Percentiles rank a stretch among this genome's conserved stretches.
Conservation (phyloP, 805 yeast species). For the Candida krabiensis region DNA sequence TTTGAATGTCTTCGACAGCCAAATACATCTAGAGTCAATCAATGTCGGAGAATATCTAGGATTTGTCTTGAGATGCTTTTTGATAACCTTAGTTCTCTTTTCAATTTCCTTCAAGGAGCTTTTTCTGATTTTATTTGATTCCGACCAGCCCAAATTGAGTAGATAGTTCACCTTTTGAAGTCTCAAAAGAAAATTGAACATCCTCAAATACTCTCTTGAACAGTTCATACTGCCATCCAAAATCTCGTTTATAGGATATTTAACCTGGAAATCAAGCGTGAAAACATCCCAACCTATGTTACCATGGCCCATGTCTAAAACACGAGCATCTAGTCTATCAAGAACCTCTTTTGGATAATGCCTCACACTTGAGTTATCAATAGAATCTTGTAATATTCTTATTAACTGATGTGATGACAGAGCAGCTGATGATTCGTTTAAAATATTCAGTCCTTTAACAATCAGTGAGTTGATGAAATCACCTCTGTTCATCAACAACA, state of each 20-base stretch:
- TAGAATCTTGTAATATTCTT: conserved; percentile 62
- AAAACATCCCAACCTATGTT: conserved; percentile 89
- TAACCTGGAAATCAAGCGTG: conserved; percentile 71
- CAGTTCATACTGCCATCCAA: conserved; percentile 47
- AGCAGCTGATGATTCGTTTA: conserved; percentile 61
- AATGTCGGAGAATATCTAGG: conserved; percentile 10
- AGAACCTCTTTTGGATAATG: conserved; percentile 40
- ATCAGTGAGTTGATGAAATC: conserved; percentile 76
- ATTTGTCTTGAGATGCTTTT: conserved; percentile 8
- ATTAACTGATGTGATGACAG: conserved; percentile 68
- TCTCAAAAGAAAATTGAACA: conserved; percentile 86
- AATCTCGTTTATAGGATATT: conserved; percentile 52
- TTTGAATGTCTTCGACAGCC: conserved; percentile 26
- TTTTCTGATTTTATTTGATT: conserved; percentile 33
- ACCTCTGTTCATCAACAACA: conserved; percentile 71
- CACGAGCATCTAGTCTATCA: conserved; percentile 74
- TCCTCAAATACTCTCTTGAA: conserved; percentile 64
- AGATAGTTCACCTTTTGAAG: conserved; percentile 60
- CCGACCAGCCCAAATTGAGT: conserved; percentile 50
- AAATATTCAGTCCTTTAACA: conserved; percentile 48
- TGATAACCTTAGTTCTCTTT: conserved; percentile 13
- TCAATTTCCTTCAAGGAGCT: conserved; percentile 22
- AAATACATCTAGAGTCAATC: conserved; percentile 17
- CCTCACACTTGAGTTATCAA: conserved; percentile 51
- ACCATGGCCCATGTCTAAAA: conserved; percentile 71